Conservation (phyloP, 2,329 filamentous ascomycete species). For the Fulvia fulva region DNA sequence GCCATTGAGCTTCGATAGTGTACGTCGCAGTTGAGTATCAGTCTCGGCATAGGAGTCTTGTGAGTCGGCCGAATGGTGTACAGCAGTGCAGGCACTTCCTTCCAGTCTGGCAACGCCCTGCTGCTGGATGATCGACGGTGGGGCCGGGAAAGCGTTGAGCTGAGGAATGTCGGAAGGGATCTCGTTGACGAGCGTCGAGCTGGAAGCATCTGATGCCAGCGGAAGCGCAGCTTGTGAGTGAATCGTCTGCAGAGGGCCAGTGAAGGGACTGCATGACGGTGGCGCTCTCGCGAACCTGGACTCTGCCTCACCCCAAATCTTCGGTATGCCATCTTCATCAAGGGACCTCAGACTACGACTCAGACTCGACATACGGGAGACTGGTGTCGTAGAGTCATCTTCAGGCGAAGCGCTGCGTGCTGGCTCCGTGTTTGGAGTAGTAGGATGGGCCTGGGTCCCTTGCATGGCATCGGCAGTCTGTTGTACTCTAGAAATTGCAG, state of each 20-base stretch:
- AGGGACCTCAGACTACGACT: constrained; percentile 15
- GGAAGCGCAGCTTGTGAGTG: constrained; percentile 23
- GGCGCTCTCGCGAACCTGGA: constrained; percentile 2
- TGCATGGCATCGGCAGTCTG: neutral
- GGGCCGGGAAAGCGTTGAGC: neutral
- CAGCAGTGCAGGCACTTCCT: neutral
- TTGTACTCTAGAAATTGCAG: constrained; percentile 1
- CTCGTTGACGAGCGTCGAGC: neutral
- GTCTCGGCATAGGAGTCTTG: neutral
- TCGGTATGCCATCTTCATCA: neutral
- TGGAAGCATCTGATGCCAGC: neutral
- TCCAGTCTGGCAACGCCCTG: neutral
- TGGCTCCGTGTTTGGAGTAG: neutral
- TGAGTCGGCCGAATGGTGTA: neutral
- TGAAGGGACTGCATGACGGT: constrained; percentile 27
- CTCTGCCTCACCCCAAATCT: neutral
- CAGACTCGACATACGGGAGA: neutral
- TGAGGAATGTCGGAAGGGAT: neutral
- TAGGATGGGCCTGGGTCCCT: neutral
- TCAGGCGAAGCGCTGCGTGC: neutral
- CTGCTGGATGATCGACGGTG: neutral
- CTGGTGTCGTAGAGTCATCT: neutral
- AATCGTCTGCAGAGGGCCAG: constrained; percentile 26
- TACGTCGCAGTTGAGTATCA: neutral
- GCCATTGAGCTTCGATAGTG: constrained; percentile 1